phyloP scores from a whole-genome alignment of 495 filamentous ascomycete genomes.

The Lasiosphaeris hirsuta region DNA sequence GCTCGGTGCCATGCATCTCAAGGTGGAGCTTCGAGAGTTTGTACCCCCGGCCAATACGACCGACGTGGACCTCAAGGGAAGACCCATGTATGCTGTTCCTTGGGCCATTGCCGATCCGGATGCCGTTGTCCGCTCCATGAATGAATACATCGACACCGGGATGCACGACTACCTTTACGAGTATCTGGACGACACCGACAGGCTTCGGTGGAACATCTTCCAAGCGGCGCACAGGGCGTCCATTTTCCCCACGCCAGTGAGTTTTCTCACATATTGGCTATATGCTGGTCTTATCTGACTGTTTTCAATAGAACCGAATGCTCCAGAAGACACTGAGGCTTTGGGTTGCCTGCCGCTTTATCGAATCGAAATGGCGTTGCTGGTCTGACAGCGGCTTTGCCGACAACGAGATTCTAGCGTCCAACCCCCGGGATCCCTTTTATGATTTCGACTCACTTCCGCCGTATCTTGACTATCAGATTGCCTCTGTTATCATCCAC shows the following conservation, averaged over 20 bases:
- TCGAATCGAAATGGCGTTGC: constrained; percentile 38
- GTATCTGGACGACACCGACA: constrained; percentile 33
- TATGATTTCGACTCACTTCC: constrained; percentile 33
- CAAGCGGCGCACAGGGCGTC: constrained; percentile 31
- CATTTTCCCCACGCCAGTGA: constrained; percentile 31
- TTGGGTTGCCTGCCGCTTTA: constrained; percentile 38
- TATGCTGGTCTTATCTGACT: neutral
- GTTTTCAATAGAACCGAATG: constrained; percentile 29
- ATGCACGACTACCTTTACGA: constrained; percentile 28
- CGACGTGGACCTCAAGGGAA: constrained; percentile 31
- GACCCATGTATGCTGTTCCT: constrained; percentile 37
- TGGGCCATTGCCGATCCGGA: constrained; percentile 37
- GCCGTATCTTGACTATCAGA: constrained; percentile 39
- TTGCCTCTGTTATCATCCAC: constrained; percentile 37
- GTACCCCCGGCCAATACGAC: constrained; percentile 21
- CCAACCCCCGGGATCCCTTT: constrained; percentile 29
- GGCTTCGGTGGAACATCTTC: constrained; percentile 36
- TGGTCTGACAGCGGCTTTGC: constrained; percentile 27
- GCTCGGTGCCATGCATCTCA: constrained; percentile 19
- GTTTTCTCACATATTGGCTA: neutral
- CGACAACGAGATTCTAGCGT: constrained; percentile 24
- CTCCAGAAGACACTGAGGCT: constrained; percentile 34
- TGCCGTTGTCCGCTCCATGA: constrained; percentile 28
- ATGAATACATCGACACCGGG: constrained; percentile 27
- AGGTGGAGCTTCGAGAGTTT: constrained; percentile 34